A percentile compares a stretch with the other conserved stretches of the same genome.
phyloP scores from a whole-genome alignment of 768 basidiomycete genomes.

The Suillus plorans region DNA sequence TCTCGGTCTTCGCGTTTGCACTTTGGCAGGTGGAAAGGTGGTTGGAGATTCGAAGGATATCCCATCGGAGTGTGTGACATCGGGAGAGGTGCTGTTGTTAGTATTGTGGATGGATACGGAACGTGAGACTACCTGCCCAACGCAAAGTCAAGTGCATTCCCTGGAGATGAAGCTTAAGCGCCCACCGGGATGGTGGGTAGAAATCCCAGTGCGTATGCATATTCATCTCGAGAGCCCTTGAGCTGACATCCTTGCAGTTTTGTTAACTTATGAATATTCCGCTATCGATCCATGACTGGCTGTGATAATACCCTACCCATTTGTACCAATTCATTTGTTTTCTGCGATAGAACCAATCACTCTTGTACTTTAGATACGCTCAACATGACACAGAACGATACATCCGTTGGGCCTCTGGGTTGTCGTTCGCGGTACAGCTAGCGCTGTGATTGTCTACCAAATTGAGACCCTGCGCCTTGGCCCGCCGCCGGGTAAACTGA shows the following conservation, averaged over 20 bases:
- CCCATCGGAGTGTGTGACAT: neutral
- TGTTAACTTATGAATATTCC: neutral
- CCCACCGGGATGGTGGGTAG: constrained; percentile 3
- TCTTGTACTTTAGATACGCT: neutral
- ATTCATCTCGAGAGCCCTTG: neutral
- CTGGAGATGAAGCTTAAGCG: neutral
- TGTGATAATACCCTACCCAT: neutral
- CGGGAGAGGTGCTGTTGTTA: neutral
- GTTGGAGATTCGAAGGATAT: neutral
- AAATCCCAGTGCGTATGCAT: neutral
- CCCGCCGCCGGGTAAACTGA: no score
- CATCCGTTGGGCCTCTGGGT: no score
- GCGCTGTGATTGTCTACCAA: no score
- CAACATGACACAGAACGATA: no score
- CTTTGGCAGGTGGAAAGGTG: neutral
- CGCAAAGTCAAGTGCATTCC: neutral
- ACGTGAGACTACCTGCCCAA: neutral
- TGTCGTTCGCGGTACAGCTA: no score
- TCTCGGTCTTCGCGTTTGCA: neutral
- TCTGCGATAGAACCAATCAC: neutral
- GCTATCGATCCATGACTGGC: neutral
- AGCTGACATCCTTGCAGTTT: neutral
- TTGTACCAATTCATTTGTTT: neutral
- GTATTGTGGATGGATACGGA: constrained; percentile 1
- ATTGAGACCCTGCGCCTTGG: no score